A percentile compares a stretch with the other conserved stretches of the same genome.
phyloP scores from a whole-genome alignment of 352 stramenopile genomes.

The Pythium monospermum region DNA sequence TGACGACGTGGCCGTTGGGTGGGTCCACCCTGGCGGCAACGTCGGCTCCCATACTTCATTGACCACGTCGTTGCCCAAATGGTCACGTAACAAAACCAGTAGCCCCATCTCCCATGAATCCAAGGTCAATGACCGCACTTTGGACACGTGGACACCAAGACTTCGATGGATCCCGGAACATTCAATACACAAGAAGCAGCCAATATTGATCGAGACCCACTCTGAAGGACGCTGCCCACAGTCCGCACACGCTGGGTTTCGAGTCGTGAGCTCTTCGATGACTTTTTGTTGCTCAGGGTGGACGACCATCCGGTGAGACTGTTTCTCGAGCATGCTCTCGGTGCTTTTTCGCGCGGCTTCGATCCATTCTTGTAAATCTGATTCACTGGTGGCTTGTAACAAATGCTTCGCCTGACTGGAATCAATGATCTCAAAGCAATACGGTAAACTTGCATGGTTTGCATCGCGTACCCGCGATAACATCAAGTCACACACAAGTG shows the following conservation, averaged over 20 bases:
- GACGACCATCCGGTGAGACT: conserved; percentile 76
- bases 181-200: conserved; percentile 95
- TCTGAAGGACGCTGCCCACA: conserved; percentile 81
- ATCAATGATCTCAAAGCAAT: conserved; percentile 84
- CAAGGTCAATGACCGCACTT: conserved; percentile 89
- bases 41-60: conserved; percentile 70
- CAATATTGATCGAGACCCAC: conserved; percentile 97
- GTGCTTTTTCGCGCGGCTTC: conserved; percentile 75
- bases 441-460: conserved; percentile 43
- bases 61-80: conserved; percentile 64
- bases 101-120: conserved; percentile 87
- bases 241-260: conserved; percentile 64
- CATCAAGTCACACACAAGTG: conserved; percentile 77
- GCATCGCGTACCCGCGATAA: conserved; percentile 72
- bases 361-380: conserved; percentile 78
- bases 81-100: conserved; percentile 51
- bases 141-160: conserved; percentile 96
- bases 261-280: conserved; percentile 51
- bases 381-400: conserved; percentile 66
- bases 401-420: conserved; percentile 72
- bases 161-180: conserved; percentile 96
- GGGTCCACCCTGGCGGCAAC: conserved; percentile 45
- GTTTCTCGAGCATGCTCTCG: conserved; percentile 77
- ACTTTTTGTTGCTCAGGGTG: conserved; percentile 74
- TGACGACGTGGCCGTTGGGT: conserved; percentile 35